phyloP scores from a whole-genome alignment of 805 yeast species.

The Groenewaldozyma tartarivorans region DNA sequence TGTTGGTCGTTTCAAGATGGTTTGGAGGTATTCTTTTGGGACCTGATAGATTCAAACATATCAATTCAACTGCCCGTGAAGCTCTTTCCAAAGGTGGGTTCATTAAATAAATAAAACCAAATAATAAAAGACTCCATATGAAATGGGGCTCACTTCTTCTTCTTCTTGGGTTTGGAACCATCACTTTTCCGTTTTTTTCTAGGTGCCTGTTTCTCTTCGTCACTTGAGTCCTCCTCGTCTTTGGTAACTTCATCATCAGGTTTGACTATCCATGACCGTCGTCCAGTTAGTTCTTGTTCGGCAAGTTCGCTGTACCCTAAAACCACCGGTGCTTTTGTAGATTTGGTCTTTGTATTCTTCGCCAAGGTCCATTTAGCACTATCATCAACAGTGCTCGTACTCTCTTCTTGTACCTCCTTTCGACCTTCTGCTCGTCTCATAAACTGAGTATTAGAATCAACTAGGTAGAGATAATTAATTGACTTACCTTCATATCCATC shows the following conservation, averaged over 20 bases:
- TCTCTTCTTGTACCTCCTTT: constrained; percentile 23
- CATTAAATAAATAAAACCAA: constrained; percentile 21
- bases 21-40: constrained; percentile 88
- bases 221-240: neutral
- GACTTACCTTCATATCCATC: constrained; percentile 75
- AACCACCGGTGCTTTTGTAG: constrained; percentile 1
- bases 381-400: constrained; percentile 12
- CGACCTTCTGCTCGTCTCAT: constrained; percentile 24
- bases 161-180: neutral
- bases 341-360: neutral
- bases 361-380: constrained; percentile 18
- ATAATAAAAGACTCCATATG: too few species aligned
- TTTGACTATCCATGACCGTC: neutral
- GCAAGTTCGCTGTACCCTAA: neutral
- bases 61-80: constrained; percentile 79
- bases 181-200: neutral
- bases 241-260: neutral
- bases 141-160: neutral
- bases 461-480: neutral
- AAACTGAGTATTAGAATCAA: constrained; percentile 17
- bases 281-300: neutral
- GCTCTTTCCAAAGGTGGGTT: constrained; percentile 64
- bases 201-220: neutral
- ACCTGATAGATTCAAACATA: constrained; percentile 89
- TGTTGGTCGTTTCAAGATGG: constrained; percentile 87